Conservation (phyloP, 2,329 filamentous ascomycete genomes). For the Beauveria australis region DNA sequence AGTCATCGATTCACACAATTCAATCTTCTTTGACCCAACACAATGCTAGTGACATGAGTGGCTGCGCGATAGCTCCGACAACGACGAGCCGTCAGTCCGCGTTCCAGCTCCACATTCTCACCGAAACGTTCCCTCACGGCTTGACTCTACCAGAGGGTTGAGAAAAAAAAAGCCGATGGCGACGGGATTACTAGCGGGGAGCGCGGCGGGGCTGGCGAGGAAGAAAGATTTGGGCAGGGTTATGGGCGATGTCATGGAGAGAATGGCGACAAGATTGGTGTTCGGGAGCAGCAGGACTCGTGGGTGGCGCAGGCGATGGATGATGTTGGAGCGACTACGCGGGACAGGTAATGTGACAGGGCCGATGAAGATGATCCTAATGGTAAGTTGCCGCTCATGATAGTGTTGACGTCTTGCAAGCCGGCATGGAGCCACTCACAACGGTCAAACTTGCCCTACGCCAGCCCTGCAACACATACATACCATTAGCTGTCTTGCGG, state of each 20-base stretch:
- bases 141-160: not conserved
- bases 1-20: not conserved
- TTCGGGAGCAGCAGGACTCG: not conserved
- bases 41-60: not conserved
- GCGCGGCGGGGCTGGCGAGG: not conserved
- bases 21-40: no score
- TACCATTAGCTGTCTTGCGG: not conserved
- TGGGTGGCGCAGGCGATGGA: not conserved
- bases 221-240: not conserved
- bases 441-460: not conserved
- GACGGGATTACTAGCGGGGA: not conserved
- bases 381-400: not conserved
- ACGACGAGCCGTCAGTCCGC: not conserved
- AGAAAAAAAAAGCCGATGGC: not conserved
- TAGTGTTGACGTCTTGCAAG: not conserved
- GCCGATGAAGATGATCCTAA: not conserved
- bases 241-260: not conserved
- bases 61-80: constrained; percentile 3
- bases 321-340: not conserved
- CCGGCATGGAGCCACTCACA: not conserved
- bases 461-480: not conserved
- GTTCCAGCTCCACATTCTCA: not conserved
- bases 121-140: not conserved
- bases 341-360: not conserved
- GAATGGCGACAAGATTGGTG: not conserved